Conservation (phyloP, 169 alveolate genomes). For the Plasmodium vivax region DNA sequence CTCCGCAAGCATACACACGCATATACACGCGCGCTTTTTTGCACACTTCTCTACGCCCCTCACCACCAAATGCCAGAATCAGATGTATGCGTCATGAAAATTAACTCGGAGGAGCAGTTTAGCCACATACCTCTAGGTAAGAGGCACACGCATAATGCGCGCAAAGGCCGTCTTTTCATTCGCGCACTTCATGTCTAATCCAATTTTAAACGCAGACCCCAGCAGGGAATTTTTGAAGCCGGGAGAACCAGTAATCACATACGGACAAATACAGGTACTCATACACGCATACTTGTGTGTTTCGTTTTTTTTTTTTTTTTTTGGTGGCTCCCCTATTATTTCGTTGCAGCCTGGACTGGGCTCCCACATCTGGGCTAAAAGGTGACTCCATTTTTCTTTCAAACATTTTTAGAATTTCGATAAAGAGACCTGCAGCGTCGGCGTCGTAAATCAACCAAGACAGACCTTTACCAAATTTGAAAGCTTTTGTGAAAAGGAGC, state of each 20-base stretch:
- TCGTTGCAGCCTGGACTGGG: not conserved
- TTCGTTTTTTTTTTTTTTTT: not conserved
- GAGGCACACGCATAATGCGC: not conserved
- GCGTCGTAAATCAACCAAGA: slow-evolving; percentile 62
- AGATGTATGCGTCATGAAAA: slow-evolving; percentile 65
- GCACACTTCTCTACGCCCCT: not conserved
- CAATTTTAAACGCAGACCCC: slow-evolving; percentile 13
- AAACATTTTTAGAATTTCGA: slow-evolving; percentile 34
- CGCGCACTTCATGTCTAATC: not conserved
- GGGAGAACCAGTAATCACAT: slow-evolving; percentile 59
- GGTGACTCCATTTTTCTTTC: not conserved
- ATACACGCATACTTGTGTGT: not conserved
- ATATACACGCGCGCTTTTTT: not conserved
- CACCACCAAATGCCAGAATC: slow-evolving; percentile 11
- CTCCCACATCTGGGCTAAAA: not conserved
- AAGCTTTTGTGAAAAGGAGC: slow-evolving; percentile 24
- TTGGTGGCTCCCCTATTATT: not conserved
- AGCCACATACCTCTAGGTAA: slow-evolving; percentile 41
- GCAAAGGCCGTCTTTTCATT: not conserved
- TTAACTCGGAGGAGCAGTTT: slow-evolving; percentile 23
- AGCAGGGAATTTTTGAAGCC: slow-evolving; percentile 28
- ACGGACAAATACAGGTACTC: slow-evolving; percentile 62
- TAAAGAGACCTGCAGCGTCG: slow-evolving; percentile 48
- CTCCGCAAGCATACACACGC: not conserved
- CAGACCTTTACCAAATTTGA: slow-evolving; percentile 45